Evolutionary conservation across 208 protist genomes (phyloP).

Genomic region (Kentomonas sorsogonicus): DNA sequence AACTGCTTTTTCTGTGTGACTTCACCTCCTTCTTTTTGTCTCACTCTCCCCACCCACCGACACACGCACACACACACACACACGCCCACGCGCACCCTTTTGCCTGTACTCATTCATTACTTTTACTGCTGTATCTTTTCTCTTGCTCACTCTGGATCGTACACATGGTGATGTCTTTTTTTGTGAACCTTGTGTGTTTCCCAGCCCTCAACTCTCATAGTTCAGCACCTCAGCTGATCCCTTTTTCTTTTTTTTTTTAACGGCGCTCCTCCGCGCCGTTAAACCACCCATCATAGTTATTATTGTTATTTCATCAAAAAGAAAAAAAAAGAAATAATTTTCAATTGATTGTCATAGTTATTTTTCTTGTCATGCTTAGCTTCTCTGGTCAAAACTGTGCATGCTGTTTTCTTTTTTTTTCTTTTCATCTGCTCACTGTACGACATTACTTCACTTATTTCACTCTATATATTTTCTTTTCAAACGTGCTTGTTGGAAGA

Average conservation of each 20-base stretch:
- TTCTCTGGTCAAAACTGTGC: no score
- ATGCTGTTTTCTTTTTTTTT: background rate
- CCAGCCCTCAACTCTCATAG: no score
- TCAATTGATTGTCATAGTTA: slow-evolving; percentile 8
- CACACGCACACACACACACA: no score
- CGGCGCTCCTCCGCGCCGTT: background rate
- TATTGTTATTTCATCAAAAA: slow-evolving; percentile 3
- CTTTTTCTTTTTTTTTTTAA: slow-evolving; percentile 8
- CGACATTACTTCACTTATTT: background rate
- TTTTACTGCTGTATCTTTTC: no score
- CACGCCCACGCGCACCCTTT: no score
- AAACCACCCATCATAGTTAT: slow-evolving; percentile 1
- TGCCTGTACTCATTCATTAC: no score
- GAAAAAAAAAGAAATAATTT: no score
- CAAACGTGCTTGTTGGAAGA: background rate
- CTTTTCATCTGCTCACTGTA: slow-evolving; percentile 1
- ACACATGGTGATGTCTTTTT: no score
- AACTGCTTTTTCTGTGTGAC: slow-evolving; percentile 8
- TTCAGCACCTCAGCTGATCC: no score
- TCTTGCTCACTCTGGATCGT: no score
- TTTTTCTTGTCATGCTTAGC: background rate
- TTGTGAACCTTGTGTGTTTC: no score
- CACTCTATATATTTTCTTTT: slow-evolving; percentile 5
- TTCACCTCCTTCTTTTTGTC: slow-evolving; percentile 1
- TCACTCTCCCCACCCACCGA: background rate